Evolutionary conservation across 306 rosid genomes (phyloP).

Genomic region (Lablab purpureus): DNA sequence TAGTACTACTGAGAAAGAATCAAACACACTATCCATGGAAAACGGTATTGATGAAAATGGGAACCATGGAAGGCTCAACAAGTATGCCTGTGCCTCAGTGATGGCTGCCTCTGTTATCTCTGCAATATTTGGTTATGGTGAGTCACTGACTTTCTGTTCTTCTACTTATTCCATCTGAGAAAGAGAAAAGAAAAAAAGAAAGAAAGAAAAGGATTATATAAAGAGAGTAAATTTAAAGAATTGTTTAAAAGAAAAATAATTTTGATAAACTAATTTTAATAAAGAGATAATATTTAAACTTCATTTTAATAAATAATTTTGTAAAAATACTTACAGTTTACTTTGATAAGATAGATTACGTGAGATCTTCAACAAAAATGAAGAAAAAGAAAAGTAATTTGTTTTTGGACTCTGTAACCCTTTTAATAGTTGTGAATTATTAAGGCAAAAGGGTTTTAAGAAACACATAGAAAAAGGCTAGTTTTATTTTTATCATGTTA

Average conservation of each 20-base stretch:
- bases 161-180: neutral
- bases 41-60: slow-evolving; percentile 18
- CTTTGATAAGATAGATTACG: too few relatives aligned
- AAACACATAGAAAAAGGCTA: neutral
- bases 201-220: neutral
- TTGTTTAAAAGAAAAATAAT: too few relatives aligned
- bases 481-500: neutral
- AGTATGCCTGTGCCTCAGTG: slow-evolving; percentile 61
- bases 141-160: neutral
- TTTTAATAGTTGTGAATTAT: neutral
- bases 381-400: neutral
- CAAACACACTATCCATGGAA: slow-evolving; percentile 20
- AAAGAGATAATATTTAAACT: too few relatives aligned
- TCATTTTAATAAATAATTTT: too few relatives aligned
- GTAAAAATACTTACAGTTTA: too few relatives aligned
- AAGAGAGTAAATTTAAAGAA: too few relatives aligned
- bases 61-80: slow-evolving; percentile 48
- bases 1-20: neutral
- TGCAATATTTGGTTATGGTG: slow-evolving; percentile 52
- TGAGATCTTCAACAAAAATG: too few relatives aligned
- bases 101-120: slow-evolving; percentile 64
- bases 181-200: neutral
- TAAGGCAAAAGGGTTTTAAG: neutral
- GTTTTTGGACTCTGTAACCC: neutral
- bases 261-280: too few relatives aligned